Evolutionary conservation across 768 basidiomycete species (phyloP), one percentile per base, ranked within the genome.

Genomic region (Termitomyces sp.): DNA sequence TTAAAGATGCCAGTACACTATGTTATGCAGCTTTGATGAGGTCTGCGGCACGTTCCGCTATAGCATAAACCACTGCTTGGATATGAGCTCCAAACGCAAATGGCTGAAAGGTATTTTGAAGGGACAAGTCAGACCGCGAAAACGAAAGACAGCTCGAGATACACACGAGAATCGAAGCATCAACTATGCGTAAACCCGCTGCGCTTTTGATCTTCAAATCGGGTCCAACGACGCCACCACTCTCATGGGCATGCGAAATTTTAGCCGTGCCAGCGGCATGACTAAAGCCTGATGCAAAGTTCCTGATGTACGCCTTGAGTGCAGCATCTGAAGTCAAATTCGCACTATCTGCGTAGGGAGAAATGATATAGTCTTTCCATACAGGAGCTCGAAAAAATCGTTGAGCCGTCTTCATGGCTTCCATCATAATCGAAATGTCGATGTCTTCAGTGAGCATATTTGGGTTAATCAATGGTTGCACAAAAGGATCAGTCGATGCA

Each of bases 381-480:
- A 54, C 58, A 24, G 54, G 46, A 20, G 58, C 53, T 18, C 44
- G 38, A 14, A 49, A 32, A 6, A 59, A 46, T 10, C 41, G 58
- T 24, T 50, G 46, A 3, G 54, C 58, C 14, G 22, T 28, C 44
- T 44, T 49, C 16, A 59, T 22, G 11, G 40, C 58, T 30, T 59
- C 58, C 5, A 20, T 33, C 5, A 50, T 28, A 14, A 59, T 36
- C 3, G 16, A 26, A 11, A 55, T 30, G 55, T 64, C 63, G 20
- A 62, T 58, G 8, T 53, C 30, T 13, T 53, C 35, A 5, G 53
- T 28, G 1, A 60, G 44, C 24, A 62, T 41, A 14, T 56, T 55
- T 2, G 63, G 63, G 47, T 64, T 36, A 26, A 64, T 60, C 40
- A 62, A 36, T 1, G 63, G 63, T 26, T 48, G 38, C 0, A 35